A percentile compares a stretch with the other conserved stretches of the same genome.
Evolutionary conservation across 805 yeast genomes (phyloP).

Genomic region (Starmerella riodocensis): DNA sequence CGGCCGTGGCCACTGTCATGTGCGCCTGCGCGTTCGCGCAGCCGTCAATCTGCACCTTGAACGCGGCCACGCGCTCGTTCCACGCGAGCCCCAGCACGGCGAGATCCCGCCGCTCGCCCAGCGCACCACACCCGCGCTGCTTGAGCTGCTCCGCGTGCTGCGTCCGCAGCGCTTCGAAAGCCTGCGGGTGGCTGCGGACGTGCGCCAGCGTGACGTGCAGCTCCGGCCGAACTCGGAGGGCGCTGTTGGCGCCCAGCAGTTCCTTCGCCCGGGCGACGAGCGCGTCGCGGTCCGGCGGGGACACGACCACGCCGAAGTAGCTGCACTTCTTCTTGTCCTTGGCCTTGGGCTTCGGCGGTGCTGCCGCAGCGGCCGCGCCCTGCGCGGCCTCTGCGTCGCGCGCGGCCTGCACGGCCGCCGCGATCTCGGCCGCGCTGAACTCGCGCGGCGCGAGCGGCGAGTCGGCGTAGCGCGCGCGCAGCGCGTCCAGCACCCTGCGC

Average conservation of each 20-base stretch:
- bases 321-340: slow-evolving; percentile 21
- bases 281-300: too few relatives aligned
- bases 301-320: slow-evolving; percentile 37
- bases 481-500: slow-evolving; percentile 29
- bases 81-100: slow-evolving; percentile 32
- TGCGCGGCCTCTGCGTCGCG: slow-evolving; percentile 28
- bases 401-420: slow-evolving; percentile 41
- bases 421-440: slow-evolving; percentile 29
- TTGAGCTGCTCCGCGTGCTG: slow-evolving; percentile 4
- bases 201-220: slow-evolving; percentile 30
- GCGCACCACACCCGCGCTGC: neutral
- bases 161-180: slow-evolving; percentile 3
- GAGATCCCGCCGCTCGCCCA: neutral
- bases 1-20: slow-evolving; percentile 48
- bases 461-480: slow-evolving; percentile 32
- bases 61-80: slow-evolving; percentile 40
- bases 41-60: slow-evolving; percentile 34
- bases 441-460: slow-evolving; percentile 25
- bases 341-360: slow-evolving; percentile 7
- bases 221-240: slow-evolving; percentile 12
- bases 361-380: neutral
- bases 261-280: too few relatives aligned
- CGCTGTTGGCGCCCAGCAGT: too few relatives aligned
- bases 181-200: slow-evolving; percentile 1
- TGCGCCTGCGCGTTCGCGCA: slow-evolving; percentile 43